Conservation (phyloP, 352 stramenopile species). For the Globisporangium mamillatum region DNA sequence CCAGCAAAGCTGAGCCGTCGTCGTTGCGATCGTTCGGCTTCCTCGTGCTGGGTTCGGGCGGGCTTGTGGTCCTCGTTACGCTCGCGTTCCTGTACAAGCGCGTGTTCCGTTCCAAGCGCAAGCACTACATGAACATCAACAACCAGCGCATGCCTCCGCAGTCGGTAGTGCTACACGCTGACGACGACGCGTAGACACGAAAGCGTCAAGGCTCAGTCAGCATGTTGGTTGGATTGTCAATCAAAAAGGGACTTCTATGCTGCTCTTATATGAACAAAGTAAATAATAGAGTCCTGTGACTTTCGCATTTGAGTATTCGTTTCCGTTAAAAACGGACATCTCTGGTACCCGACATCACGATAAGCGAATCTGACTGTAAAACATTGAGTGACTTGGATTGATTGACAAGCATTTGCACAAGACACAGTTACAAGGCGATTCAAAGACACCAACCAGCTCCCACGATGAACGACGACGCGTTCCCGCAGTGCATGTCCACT, state of each 20-base stretch:
- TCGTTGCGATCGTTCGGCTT: conserved; percentile 63
- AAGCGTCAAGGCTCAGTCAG: no score
- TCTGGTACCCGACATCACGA: background rate
- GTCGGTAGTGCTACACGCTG: background rate
- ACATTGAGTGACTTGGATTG: background rate
- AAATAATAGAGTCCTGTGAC: background rate
- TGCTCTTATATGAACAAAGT: background rate
- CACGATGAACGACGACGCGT: conserved; percentile 34
- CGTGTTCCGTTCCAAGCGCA: conserved; percentile 53
- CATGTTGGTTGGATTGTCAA: no score
- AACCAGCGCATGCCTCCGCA: conserved; percentile 18
- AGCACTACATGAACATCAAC: conserved; percentile 77
- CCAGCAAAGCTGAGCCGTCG: conserved; percentile 22
- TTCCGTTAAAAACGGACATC: no score
- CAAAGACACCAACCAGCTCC: no score
- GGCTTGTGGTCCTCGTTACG: conserved; percentile 56
- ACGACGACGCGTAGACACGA: conserved; percentile 6
- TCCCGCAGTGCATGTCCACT: conserved; percentile 58
- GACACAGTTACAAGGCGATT: background rate
- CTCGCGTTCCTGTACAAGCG: conserved; percentile 68
- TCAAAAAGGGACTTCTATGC: no score
- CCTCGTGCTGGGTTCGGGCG: conserved; percentile 58
- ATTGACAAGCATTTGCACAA: background rate
- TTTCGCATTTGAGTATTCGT: background rate
- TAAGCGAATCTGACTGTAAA: background rate